Base-by-base conservation (phyloP, 306 rosid species). In the Carpinus viminea region DNA sequence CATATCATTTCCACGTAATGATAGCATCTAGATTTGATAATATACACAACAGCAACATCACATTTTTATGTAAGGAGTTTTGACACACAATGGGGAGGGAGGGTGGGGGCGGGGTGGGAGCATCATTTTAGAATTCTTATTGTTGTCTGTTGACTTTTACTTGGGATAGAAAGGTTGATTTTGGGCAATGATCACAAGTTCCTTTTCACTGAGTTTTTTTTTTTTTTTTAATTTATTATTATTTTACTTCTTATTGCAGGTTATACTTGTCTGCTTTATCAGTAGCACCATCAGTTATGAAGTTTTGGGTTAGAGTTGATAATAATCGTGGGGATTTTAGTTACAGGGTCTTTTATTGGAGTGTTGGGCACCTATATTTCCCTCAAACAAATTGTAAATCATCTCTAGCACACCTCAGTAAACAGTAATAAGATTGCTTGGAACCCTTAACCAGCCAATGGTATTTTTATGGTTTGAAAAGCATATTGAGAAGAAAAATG, bases 231-330 rank as follows among this genome's bases (percentile, higher is more conserved):
- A n/a, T n/a, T n/a, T n/a, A n/a, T n/a, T n/a, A n/a, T n/a, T n/a
- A n/a, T n/a, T n/a, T 51, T 76, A 48, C 48, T 70, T 78, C 6
- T 36, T 31, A 41, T 74, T 85, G 83, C 81, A 92, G 97, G 96
- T 89, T 26, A 74, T 93, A 75, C 12, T 93, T 8, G 74, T 87
- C 4, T 88, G 91, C 81, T 93, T 89, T 56, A 43, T 83, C 20
- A 68, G 57, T 75, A 85, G 90, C 84, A 85, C 91, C 31, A 20
- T 82, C 18, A 85, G 36, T 28, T 91, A 91, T 65, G 94, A 18
- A 43, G 65, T 5, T 74, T 89, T 78, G 89, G 96, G 68, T 70
- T 80, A 0, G 93, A 91, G 16, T 81, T 89, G 34, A 48, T 76
- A 24, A 15, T 80, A 3, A 86, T 93, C 11, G 8, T 71, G 1